A percentile compares a stretch with the other conserved stretches of the same genome.
Conservation (phyloP, 257 asterid species). For the Fraxinus quadrangulata region DNA sequence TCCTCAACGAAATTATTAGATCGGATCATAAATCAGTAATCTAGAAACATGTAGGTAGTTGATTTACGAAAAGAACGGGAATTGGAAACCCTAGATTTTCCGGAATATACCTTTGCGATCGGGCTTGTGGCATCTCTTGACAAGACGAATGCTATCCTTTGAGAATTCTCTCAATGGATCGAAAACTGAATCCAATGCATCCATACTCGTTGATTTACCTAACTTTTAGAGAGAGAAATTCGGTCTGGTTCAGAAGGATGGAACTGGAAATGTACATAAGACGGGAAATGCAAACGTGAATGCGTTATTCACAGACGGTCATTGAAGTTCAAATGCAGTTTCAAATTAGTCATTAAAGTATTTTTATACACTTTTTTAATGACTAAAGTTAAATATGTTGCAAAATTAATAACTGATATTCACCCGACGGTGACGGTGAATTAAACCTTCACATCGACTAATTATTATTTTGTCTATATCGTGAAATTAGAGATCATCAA, state of each 20-base stretch:
- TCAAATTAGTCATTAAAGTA: too few relatives aligned
- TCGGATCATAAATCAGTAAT: background rate
- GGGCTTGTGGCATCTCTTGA: conserved; percentile 34
- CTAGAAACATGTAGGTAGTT: background rate
- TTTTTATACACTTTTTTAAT: too few relatives aligned
- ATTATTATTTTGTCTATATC: too few relatives aligned
- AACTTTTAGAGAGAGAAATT: background rate
- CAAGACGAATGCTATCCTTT: conserved; percentile 32
- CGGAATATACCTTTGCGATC: conserved; percentile 30
- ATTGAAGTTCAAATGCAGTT: too few relatives aligned
- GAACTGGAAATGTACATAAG: background rate
- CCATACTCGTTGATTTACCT: conserved; percentile 16
- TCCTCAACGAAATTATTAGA: background rate
- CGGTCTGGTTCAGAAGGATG: background rate
- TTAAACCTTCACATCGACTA: too few relatives aligned
- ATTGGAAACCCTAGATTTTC: background rate
- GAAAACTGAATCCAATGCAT: conserved; percentile 27
- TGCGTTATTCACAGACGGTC: too few relatives aligned
- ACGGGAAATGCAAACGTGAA: background rate
- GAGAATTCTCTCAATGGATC: conserved; percentile 31
- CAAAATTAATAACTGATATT: too few relatives aligned
- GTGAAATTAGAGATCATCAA: too few relatives aligned
- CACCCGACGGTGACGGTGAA: too few relatives aligned
- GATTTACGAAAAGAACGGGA: background rate
- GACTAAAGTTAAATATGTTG: too few relatives aligned